A percentile compares a stretch with the other conserved stretches of the same genome.
Evolutionary conservation across 2,329 filamentous ascomycete species (phyloP).

Genomic region (Colletotrichum tropicicola): DNA sequence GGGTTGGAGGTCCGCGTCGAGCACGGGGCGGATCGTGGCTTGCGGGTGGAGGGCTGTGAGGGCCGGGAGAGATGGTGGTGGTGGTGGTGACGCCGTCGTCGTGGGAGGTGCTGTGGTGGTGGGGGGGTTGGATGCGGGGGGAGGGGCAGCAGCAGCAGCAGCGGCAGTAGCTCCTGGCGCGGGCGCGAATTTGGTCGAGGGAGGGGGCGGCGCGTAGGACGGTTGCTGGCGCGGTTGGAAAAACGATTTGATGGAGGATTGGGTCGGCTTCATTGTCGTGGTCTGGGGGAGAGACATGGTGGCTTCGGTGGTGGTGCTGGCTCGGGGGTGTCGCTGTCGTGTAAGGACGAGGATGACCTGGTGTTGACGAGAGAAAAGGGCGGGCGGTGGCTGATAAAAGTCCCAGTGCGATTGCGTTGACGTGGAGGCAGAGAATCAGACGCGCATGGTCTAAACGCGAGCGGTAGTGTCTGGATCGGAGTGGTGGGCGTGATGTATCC

Average conservation of each 20-base stretch:
- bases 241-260: conserved; percentile 71
- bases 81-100: conserved; percentile 34
- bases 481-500: conserved; percentile 11
- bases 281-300: conserved; percentile 50
- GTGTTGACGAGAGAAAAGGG: neutral
- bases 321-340: conserved; percentile 42
- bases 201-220: conserved; percentile 52
- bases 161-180: conserved; percentile 27
- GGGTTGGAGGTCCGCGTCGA: conserved; percentile 61
- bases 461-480: neutral
- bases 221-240: conserved; percentile 59
- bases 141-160: conserved; percentile 34
- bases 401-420: neutral
- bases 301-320: conserved; percentile 30
- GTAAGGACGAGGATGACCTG: neutral
- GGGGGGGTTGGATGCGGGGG: conserved; percentile 43
- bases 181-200: conserved; percentile 43
- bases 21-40: conserved; percentile 62
- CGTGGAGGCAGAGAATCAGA: neutral
- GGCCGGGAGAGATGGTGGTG: conserved; percentile 35
- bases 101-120: conserved; percentile 40
- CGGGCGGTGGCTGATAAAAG: neutral
- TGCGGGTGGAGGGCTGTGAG: conserved; percentile 50
- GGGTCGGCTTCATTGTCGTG: conserved; percentile 45
- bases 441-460: conserved; percentile 3